phyloP scores from a whole-genome alignment of 768 basidiomycete genomes.

The Auriscalpium orientale region DNA sequence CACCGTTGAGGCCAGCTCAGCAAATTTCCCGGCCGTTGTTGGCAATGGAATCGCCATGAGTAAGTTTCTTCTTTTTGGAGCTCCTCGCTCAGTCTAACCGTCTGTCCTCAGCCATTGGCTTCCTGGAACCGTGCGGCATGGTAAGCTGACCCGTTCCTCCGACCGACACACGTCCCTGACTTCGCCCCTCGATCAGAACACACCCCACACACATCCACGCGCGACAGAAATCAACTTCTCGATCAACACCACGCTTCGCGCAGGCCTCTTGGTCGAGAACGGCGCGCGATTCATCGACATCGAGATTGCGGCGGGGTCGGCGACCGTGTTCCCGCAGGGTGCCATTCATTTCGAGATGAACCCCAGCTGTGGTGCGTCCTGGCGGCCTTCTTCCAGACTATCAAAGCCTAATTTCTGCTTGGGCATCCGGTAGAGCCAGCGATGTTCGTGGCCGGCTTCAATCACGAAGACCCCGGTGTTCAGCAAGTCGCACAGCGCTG shows the following conservation, averaged over 20 bases:
- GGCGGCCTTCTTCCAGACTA: background rate
- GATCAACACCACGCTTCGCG: constrained; percentile 22
- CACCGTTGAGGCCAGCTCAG: constrained; percentile 17
- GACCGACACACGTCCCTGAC: background rate
- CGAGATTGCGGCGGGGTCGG: constrained; percentile 16
- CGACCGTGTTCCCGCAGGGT: constrained; percentile 11
- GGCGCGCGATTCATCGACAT: constrained; percentile 23
- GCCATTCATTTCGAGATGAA: constrained; percentile 21
- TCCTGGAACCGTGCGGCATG: constrained; percentile 25
- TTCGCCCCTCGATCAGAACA: constrained; percentile 16
- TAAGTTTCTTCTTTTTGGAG: background rate
- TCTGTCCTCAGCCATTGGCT: constrained; percentile 13
- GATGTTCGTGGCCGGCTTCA: constrained; percentile 22
- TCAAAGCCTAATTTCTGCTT: background rate
- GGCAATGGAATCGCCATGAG: constrained; percentile 15
- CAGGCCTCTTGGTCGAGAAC: constrained; percentile 24
- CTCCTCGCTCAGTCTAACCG: background rate
- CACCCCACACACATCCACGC: constrained; percentile 28
- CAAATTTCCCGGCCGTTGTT: constrained; percentile 23
- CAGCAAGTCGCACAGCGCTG: constrained; percentile 21
- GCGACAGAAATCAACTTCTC: constrained; percentile 27
- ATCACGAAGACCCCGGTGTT: constrained; percentile 22
- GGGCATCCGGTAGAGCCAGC: constrained; percentile 10
- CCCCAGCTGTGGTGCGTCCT: constrained; percentile 15
- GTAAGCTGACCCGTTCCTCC: background rate